Conservation (phyloP, 805 yeast species). For the Middelhovenomyces tepae region DNA sequence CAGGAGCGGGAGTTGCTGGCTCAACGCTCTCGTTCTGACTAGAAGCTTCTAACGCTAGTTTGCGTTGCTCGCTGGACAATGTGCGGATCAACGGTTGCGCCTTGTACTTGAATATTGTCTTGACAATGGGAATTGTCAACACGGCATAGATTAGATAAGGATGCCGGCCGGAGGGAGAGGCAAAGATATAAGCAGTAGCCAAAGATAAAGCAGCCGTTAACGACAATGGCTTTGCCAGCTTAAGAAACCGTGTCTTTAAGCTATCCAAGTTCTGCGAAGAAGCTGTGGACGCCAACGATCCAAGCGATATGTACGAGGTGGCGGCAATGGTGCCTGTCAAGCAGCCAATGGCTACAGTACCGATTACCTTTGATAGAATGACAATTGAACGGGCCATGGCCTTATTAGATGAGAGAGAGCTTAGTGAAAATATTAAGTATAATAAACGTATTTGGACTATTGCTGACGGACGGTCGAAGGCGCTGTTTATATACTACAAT, state of each 20-base stretch:
- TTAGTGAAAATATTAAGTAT: no score
- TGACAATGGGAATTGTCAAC: conserved; percentile 26
- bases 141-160: conserved; percentile 29
- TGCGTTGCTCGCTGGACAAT: no score
- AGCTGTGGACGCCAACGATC: conserved; percentile 12
- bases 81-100: no score
- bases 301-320: conserved; percentile 14
- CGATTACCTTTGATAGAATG: conserved; percentile 27
- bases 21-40: no score
- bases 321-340: conserved; percentile 26
- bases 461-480: no score
- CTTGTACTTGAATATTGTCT: no score
- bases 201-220: conserved; percentile 20
- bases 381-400: conserved; percentile 18
- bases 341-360: conserved; percentile 28
- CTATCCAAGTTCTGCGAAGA: no score
- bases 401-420: no score
- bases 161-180: conserved; percentile 23
- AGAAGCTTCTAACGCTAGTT: no score
- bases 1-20: no score
- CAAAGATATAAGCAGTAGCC: conserved; percentile 18
- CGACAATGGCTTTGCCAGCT: conserved; percentile 15
- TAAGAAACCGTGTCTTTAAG: conserved; percentile 6
- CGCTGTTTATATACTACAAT: no score
- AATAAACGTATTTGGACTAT: no score